Evolutionary conservation across 306 rosid genomes (phyloP).

Genomic region (Adenanthera pavonina): DNA sequence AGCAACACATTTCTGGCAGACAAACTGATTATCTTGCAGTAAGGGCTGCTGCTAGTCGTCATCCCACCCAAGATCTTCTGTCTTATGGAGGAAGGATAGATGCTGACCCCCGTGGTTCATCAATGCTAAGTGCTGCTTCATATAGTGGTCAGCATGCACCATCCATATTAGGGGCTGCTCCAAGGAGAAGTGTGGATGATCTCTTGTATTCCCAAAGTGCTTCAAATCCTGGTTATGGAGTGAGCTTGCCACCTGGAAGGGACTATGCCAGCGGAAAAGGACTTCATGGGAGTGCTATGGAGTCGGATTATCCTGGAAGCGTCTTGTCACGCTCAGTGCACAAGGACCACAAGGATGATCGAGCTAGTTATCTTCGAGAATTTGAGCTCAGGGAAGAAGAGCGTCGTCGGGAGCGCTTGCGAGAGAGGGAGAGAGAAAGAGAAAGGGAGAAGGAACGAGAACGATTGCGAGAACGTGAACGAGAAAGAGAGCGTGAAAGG

Average conservation of each 20-base stretch:
- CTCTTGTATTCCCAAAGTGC: slow-evolving; percentile 78
- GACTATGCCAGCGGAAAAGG: slow-evolving; percentile 93
- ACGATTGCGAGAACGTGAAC: slow-evolving; percentile 69
- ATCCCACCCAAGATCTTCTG: slow-evolving; percentile 81
- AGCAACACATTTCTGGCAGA: slow-evolving; percentile 98
- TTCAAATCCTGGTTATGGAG: slow-evolving; percentile 98
- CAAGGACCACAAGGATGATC: slow-evolving; percentile 87
- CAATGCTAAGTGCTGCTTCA: slow-evolving; percentile 82
- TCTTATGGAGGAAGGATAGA: slow-evolving; percentile 93
- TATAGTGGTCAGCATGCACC: slow-evolving; percentile 83
- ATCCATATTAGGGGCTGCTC: slow-evolving; percentile 96
- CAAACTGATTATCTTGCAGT: slow-evolving; percentile 96
- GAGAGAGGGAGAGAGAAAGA: slow-evolving; percentile 88
- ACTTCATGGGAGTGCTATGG: slow-evolving; percentile 76
- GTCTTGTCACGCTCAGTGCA: slow-evolving; percentile 63
- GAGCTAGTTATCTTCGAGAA: slow-evolving; percentile 88
- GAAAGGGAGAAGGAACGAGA: slow-evolving; percentile 85
- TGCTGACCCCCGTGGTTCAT: slow-evolving; percentile 80
- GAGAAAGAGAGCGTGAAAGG: slow-evolving; percentile 79
- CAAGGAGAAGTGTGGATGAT: slow-evolving; percentile 85
- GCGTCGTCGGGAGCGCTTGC: slow-evolving; percentile 90
- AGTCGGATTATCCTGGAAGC: slow-evolving; percentile 69
- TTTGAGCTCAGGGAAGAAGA: slow-evolving; percentile 96
- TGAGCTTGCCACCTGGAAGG: slow-evolving; percentile 98
- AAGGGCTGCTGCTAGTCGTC: slow-evolving; percentile 88